Percentiles rank a stretch among this genome's conserved stretches.
phyloP scores from a whole-genome alignment of 192 early-diverging fungal species.

The Coemansia interrupta region DNA sequence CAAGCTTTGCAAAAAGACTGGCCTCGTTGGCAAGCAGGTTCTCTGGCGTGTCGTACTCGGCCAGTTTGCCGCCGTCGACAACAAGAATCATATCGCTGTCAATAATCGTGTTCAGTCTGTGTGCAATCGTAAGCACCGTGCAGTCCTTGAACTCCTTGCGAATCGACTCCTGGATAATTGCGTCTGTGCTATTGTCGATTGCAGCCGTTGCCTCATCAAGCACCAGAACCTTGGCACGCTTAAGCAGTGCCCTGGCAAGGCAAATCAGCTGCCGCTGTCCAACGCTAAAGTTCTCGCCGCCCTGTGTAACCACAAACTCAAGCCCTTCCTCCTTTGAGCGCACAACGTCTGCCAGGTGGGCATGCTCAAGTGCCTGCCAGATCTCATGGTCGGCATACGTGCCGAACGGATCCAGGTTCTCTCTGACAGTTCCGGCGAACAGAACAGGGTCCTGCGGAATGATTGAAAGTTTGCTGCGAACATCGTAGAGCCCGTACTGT shows the following conservation, averaged over 20 bases:
- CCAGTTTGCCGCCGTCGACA: slow-evolving; percentile 58
- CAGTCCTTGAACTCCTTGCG: slow-evolving; percentile 60
- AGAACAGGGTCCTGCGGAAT: slow-evolving; percentile 79
- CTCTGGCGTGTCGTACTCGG: slow-evolving; percentile 60
- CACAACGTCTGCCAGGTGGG: slow-evolving; percentile 44
- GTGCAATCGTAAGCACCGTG: slow-evolving; percentile 69
- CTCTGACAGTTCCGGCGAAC: slow-evolving; percentile 69
- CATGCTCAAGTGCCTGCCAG: slow-evolving; percentile 64
- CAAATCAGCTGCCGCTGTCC: slow-evolving; percentile 84
- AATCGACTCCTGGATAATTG: slow-evolving; percentile 61
- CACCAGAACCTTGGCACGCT: slow-evolving; percentile 62
- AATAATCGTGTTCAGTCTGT: slow-evolving; percentile 64
- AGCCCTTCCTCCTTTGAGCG: slow-evolving; percentile 24
- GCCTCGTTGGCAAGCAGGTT: slow-evolving; percentile 54
- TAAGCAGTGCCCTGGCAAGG: slow-evolving; percentile 73
- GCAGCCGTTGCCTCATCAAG: slow-evolving; percentile 66
- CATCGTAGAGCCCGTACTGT: slow-evolving; percentile 68
- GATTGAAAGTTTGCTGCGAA: slow-evolving; percentile 69
- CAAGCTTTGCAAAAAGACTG: slow-evolving; percentile 62
- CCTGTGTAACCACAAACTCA: slow-evolving; percentile 35
- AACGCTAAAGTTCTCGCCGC: slow-evolving; percentile 75
- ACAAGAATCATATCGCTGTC: slow-evolving; percentile 45
- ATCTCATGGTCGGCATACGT: slow-evolving; percentile 63
- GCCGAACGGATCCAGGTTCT: slow-evolving; percentile 79
- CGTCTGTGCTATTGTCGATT: slow-evolving; percentile 51